Base-by-base conservation (phyloP, 495 filamentous ascomycete genomes). In the Penicillium bialowiezense region DNA sequence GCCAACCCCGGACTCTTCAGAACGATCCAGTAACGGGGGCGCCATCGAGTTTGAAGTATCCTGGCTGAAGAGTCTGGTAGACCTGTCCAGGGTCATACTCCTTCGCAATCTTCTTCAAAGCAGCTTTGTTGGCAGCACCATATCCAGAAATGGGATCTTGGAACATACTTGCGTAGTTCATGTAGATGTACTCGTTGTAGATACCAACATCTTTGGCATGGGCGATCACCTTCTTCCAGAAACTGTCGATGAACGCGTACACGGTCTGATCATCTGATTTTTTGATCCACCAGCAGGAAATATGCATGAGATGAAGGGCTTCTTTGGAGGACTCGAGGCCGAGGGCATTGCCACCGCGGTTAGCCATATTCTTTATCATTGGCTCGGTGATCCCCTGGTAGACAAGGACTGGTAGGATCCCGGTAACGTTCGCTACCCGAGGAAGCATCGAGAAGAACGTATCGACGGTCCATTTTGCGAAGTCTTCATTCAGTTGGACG, bases 121-220 rank as follows among this genome's bases (percentile, higher is more conserved):
- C 51, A 17, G 48, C 51, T 36, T 60, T 48, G 40, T 74, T 75
- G 3, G 44, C 48, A 12, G 37, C 48, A 0, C 71, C 70, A 44
- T 74, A 77, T 7, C 68, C 58, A 9, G 50, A 52, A 43, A 80
- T 62, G 4, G 72, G 67, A 45, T 66, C 58, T 38, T 73, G 67
- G 37, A 58, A 64, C 55, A 59, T 50, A 21, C 64, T 59, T 3
- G 71, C 73, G 39, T 76, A 76, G 48, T 82, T 81, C 51, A 81
- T 71, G 52, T 86, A 86, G 21, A 86, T 57, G 44, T 78, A 88
- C 28, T 74, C 67, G 42, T 81, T 60, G 32, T 68, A 59, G 19
- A 80, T 14, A 0, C 68, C 67, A 36, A 71, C 51, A 13, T 48
- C 53, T 46, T 74, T 65, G 1, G 81, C 75, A 18, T 73, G 54